These are phyloP conservation scores for Lipomyces mesembrius DNA, from an alignment of 805 yeast genomes.

Conservation along the genomic window DNA sequence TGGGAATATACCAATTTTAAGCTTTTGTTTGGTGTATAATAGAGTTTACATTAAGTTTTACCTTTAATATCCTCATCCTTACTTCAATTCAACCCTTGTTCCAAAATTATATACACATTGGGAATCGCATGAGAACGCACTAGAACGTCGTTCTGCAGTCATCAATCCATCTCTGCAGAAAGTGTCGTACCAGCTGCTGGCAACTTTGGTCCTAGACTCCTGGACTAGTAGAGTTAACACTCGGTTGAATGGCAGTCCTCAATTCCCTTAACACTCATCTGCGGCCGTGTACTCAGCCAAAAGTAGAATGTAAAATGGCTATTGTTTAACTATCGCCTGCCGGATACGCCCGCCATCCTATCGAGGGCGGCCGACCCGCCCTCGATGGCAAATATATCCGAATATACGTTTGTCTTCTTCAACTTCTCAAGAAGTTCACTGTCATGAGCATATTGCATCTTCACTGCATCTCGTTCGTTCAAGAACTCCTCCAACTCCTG, in stretches of 20 bases:
- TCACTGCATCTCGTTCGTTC: slow-evolving; percentile 64
- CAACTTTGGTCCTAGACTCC: background rate
- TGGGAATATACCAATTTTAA: background rate
- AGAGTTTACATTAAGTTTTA: background rate
- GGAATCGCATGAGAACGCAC: too few relatives aligned
- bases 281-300: background rate
- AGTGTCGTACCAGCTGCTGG: background rate
- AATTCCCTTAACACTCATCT: background rate
- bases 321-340: slow-evolving; percentile 4
- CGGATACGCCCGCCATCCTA: slow-evolving; percentile 32
- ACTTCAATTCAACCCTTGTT: too few relatives aligned
- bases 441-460: slow-evolving; percentile 65
- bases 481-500: slow-evolving; percentile 56
- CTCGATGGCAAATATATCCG: slow-evolving; percentile 73
- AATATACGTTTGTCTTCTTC: slow-evolving; percentile 78
- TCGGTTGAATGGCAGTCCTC: background rate
- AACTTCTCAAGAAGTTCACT: slow-evolving; percentile 70
- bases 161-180: too few relatives aligned
- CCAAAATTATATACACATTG: background rate
- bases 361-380: slow-evolving; percentile 36
- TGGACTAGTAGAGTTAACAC: background rate
- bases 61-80: too few relatives aligned
- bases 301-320: background rate
- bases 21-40: background rate
- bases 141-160: too few relatives aligned